phyloP scores from a whole-genome alignment of 768 basidiomycete genomes.

The Phaffia tasmanica region DNA sequence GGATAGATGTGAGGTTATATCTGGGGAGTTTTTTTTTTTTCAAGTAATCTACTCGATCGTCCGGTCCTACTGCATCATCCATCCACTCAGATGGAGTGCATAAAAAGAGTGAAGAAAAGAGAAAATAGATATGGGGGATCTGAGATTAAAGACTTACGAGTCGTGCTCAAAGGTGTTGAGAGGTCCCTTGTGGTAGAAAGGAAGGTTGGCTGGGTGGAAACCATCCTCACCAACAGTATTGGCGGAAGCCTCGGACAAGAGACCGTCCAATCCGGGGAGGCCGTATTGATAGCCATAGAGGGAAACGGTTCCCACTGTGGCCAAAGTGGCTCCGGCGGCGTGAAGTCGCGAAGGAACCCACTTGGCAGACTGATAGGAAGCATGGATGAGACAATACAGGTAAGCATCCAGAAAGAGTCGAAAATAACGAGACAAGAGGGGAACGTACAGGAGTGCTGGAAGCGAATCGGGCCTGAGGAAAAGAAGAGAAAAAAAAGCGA shows the following conservation, averaged over 20 bases:
- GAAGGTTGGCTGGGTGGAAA: conserved; percentile 72
- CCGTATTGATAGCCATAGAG: conserved; percentile 97
- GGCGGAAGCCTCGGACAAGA: conserved; percentile 83
- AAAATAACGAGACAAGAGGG: not conserved
- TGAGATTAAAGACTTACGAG: conserved; percentile 49
- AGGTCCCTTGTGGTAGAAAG: conserved; percentile 81
- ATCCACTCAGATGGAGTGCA: not conserved
- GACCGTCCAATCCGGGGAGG: conserved; percentile 51
- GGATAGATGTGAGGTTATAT: not conserved
- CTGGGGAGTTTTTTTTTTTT: too few relatives aligned
- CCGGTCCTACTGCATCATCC: not conserved
- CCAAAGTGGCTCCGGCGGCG: conserved; percentile 59
- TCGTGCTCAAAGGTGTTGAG: conserved; percentile 94
- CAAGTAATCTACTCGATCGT: not conserved
- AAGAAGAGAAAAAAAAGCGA: not conserved
- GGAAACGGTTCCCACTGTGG: conserved; percentile 78
- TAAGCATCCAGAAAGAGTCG: not conserved
- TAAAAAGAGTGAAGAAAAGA: not conserved
- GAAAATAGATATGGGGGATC: not conserved
- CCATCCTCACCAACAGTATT: conserved; percentile 88
- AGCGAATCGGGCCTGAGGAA: conserved; percentile 18
- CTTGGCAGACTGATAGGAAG: not conserved
- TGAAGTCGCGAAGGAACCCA: conserved; percentile 24
- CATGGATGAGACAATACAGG: not conserved
- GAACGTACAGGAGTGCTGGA: conserved; percentile 20